These are phyloP conservation scores for Ophiostoma tasmaniense DNA, from an alignment of 2,329 filamentous ascomycete genomes.

Conservation along the genomic window DNA sequence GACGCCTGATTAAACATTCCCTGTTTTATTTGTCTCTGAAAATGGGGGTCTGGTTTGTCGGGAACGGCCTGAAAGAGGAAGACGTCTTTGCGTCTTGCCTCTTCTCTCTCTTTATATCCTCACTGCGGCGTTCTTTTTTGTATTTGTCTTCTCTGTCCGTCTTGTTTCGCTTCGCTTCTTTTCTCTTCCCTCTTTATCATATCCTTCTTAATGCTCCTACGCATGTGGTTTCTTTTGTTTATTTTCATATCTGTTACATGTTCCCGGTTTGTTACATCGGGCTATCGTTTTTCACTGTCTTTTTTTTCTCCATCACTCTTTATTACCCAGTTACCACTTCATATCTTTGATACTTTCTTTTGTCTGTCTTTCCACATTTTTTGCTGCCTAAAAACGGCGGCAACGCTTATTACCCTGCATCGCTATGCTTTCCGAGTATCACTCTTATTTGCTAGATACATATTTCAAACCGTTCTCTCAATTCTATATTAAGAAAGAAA, in stretches of 20 bases:
- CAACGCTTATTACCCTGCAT: not conserved
- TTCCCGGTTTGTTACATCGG: too few relatives aligned
- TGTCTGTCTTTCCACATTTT: not conserved
- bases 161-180: not conserved
- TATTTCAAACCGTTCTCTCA: not conserved
- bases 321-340: not conserved
- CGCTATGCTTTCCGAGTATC: not conserved
- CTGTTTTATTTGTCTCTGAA: slow-evolving; percentile 6
- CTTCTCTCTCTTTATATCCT: not conserved
- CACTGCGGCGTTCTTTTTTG: not conserved
- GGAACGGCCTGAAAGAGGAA: not conserved
- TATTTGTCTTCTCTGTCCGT: not conserved
- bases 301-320: not conserved
- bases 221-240: not conserved
- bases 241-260: not conserved
- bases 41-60: slow-evolving; percentile 6
- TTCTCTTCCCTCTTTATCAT: not conserved
- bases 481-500: not conserved
- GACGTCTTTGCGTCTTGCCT: not conserved
- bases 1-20: not conserved
- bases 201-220: not conserved
- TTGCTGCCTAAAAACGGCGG: not conserved
- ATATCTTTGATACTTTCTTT: not conserved
- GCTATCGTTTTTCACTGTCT: too few relatives aligned
- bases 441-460: not conserved